A percentile compares a stretch with the other conserved stretches of the same genome.
These are phyloP conservation scores for Groenewaldozyma tartarivorans DNA, from an alignment of 805 yeast species.

Conservation along the genomic window DNA sequence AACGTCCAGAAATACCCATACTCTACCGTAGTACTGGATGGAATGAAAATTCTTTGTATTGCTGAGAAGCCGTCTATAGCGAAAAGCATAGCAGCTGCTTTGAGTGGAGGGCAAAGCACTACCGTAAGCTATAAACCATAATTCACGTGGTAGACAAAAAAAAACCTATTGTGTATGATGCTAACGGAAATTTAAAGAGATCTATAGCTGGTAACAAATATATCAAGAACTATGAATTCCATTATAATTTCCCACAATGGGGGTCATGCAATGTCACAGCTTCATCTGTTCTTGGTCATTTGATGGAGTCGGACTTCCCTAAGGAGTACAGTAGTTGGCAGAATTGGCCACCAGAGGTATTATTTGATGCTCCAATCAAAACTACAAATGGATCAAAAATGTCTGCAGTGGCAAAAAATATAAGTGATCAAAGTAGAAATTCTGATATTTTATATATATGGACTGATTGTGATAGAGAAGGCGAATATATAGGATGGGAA, in stretches of 20 bases:
- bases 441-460: slow-evolving; percentile 74
- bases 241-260: slow-evolving; percentile 49
- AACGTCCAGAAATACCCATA: no score
- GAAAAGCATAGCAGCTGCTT: slow-evolving; percentile 61
- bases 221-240: slow-evolving; percentile 72
- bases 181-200: no score
- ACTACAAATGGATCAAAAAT: slow-evolving; percentile 33
- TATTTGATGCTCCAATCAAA: slow-evolving; percentile 64
- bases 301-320: slow-evolving; percentile 57
- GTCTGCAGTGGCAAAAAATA: slow-evolving; percentile 51
- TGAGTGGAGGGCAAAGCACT: slow-evolving; percentile 60
- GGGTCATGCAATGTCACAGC: slow-evolving; percentile 75
- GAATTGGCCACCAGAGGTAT: slow-evolving; percentile 47
- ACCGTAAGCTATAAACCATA: slow-evolving; percentile 16
- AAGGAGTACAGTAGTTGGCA: slow-evolving; percentile 49
- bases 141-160: neutral
- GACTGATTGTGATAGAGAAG: slow-evolving; percentile 98
- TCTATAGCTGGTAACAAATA: slow-evolving; percentile 34
- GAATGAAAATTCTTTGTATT: slow-evolving; percentile 79
- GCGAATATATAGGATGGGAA: slow-evolving; percentile 86
- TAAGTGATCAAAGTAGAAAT: slow-evolving; percentile 49
- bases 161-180: neutral
- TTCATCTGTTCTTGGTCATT: slow-evolving; percentile 90
- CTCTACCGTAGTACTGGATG: no score
- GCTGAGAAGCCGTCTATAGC: slow-evolving; percentile 97